phyloP scores from a whole-genome alignment of 2,329 filamentous ascomycete genomes.

The Phaeosphaeria sp. region DNA sequence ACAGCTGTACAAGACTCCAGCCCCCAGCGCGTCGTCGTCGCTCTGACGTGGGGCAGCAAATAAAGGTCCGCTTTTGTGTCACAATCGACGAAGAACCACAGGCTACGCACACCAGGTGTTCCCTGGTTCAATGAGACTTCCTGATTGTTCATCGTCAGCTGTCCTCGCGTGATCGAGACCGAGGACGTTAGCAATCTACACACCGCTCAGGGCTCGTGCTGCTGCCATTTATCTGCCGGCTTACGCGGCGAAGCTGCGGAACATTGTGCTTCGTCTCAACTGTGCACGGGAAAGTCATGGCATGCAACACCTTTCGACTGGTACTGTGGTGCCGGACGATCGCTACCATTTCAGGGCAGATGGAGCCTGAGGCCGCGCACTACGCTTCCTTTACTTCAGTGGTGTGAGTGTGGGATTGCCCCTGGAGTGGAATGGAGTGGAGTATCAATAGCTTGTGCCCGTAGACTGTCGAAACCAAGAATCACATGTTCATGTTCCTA shows the following conservation, averaged over 20 bases:
- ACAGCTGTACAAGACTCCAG: not conserved
- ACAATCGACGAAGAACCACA: constrained; percentile 12
- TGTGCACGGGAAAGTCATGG: not conserved
- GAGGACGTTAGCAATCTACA: not conserved
- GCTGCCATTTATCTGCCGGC: not conserved
- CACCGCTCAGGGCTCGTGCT: not conserved
- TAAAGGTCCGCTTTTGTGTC: constrained; percentile 3
- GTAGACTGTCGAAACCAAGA: not conserved
- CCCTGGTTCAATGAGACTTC: constrained; percentile 8
- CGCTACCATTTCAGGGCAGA: not conserved
- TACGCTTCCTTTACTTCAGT: not conserved
- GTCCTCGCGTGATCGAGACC: constrained; percentile 7
- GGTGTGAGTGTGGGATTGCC: not conserved
- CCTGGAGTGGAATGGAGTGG: not conserved
- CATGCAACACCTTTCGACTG: constrained; percentile 1
- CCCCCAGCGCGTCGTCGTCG: not conserved
- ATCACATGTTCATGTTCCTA: not conserved
- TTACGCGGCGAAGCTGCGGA: not conserved
- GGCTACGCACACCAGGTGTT: constrained; percentile 4
- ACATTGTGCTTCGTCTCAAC: not conserved
- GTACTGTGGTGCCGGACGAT: constrained; percentile 1
- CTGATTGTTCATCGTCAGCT: constrained; percentile 17
- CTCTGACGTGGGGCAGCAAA: not conserved
- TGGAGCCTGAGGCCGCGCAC: not conserved
- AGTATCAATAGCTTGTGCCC: not conserved